phyloP scores from a whole-genome alignment of 768 basidiomycete species.

The Psilocybe azurescens region DNA sequence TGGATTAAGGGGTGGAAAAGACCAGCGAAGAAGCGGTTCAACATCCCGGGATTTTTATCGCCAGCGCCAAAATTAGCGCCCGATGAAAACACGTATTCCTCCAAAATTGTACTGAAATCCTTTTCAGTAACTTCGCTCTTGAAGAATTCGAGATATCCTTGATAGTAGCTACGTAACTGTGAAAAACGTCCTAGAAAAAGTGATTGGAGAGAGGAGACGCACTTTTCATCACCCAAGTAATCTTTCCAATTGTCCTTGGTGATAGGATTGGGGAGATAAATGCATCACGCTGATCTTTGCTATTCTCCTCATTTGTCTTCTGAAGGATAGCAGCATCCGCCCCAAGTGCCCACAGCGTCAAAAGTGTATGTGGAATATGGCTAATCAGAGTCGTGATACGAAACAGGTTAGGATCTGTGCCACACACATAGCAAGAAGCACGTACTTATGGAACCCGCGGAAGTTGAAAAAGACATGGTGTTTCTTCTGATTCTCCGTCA shows the following conservation, averaged over 20 bases:
- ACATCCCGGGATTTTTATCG: conserved; percentile 55
- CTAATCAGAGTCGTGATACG: conserved; percentile 17
- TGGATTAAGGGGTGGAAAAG: conserved; percentile 72
- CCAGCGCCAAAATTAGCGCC: conserved; percentile 48
- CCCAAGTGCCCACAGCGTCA: conserved; percentile 68
- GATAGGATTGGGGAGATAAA: conserved; percentile 49
- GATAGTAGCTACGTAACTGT: conserved; percentile 11
- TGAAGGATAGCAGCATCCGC: conserved; percentile 45
- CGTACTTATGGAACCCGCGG: conserved; percentile 51
- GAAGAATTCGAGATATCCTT: conserved; percentile 61
- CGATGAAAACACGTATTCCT: conserved; percentile 64
- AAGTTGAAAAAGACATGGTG: conserved; percentile 57
- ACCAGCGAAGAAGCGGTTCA: conserved; percentile 59
- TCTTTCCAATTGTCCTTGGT: conserved; percentile 52
- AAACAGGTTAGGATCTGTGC: too few species aligned
- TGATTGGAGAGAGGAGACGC: conserved; percentile 17
- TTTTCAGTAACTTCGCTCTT: conserved; percentile 42
- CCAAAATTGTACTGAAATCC: conserved; percentile 48
- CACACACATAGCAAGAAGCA: not conserved
- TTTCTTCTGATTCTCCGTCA: conserved; percentile 54
- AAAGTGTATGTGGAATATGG: conserved; percentile 61
- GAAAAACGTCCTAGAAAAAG: not conserved
- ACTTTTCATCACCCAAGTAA: conserved; percentile 65
- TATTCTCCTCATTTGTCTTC: conserved; percentile 43
- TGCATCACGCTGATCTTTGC: conserved; percentile 38